phyloP scores from a whole-genome alignment of 2,329 filamentous ascomycete genomes.

The Fusarium austroafricanum region DNA sequence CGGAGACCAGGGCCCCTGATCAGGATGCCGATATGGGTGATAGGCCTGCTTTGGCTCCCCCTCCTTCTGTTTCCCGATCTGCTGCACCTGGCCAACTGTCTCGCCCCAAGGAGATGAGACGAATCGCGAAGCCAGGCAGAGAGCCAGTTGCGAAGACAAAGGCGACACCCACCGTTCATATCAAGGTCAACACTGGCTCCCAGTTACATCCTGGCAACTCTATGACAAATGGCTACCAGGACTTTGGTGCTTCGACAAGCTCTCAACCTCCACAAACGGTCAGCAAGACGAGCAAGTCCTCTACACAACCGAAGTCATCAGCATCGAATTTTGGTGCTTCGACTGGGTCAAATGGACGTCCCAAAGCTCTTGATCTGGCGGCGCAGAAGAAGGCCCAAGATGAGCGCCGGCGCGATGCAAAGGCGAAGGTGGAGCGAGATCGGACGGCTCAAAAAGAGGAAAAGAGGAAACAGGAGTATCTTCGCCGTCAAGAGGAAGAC shows the following conservation, averaged over 20 bases:
- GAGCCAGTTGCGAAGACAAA: constrained; percentile 69
- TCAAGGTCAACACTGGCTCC: constrained; percentile 74
- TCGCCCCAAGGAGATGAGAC: constrained; percentile 66
- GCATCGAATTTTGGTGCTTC: constrained; percentile 69
- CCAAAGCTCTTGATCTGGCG: constrained; percentile 78
- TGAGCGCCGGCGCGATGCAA: constrained; percentile 83
- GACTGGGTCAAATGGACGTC: constrained; percentile 69
- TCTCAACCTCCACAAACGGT: constrained; percentile 58
- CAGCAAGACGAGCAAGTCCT: constrained; percentile 75
- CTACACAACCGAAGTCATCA: constrained; percentile 69
- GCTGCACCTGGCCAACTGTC: constrained; percentile 59
- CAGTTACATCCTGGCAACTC: constrained; percentile 70
- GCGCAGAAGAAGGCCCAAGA: constrained; percentile 88
- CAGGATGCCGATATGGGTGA: constrained; percentile 69
- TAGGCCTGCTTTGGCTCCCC: constrained; percentile 66
- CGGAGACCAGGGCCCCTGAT: constrained; percentile 42
- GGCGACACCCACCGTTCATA: constrained; percentile 73
- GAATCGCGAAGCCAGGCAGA: constrained; percentile 72
- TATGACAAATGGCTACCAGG: constrained; percentile 69
- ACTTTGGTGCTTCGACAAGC: constrained; percentile 47
- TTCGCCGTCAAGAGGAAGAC: constrained; percentile 70
- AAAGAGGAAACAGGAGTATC: constrained; percentile 69
- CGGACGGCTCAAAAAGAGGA: constrained; percentile 74
- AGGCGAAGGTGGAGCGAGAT: constrained; percentile 83
- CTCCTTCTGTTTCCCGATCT: constrained; percentile 68